Conservation (phyloP, 2,329 filamentous ascomycete species). For the Metarhizium album region DNA sequence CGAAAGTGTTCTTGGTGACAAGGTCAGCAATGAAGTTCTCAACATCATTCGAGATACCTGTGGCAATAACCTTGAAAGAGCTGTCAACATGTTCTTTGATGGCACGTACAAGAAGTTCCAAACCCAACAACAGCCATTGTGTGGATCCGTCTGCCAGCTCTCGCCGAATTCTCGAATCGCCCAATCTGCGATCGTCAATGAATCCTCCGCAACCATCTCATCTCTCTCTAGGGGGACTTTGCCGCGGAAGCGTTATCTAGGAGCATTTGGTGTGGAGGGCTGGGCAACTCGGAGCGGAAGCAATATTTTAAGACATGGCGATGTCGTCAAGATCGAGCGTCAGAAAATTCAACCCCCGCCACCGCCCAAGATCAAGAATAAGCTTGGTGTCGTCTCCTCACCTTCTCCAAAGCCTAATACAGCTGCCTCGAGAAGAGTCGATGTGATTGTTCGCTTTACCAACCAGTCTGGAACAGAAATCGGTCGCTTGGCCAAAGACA, state of each 20-base stretch:
- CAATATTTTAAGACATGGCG: conserved; percentile 67
- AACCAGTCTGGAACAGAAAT: conserved; percentile 70
- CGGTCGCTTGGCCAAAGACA: conserved; percentile 76
- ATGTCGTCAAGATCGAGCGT: conserved; percentile 77
- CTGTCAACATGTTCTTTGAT: conserved; percentile 61
- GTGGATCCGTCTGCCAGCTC: background rate
- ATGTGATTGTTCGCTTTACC: conserved; percentile 87
- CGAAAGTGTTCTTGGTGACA: conserved; percentile 48
- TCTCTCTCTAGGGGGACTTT: conserved; percentile 15
- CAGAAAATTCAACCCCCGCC: conserved; percentile 58
- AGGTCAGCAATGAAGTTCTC: conserved; percentile 38
- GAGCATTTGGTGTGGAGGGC: conserved; percentile 80
- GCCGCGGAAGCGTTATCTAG: conserved; percentile 58
- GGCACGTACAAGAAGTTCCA: conserved; percentile 50
- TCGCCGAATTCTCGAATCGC: background rate
- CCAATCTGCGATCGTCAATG: background rate
- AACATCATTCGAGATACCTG: conserved; percentile 42
- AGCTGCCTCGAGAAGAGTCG: conserved; percentile 55
- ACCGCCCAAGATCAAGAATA: conserved; percentile 32
- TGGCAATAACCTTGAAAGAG: conserved; percentile 47
- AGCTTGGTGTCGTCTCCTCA: conserved; percentile 24
- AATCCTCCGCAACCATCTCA: background rate
- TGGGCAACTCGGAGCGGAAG: conserved; percentile 84
- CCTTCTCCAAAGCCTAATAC: conserved; percentile 27
- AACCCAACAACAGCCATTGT: conserved; percentile 9